A percentile compares a stretch with the other conserved stretches of the same genome.
Conservation (phyloP, 2,329 filamentous ascomycete species). For the Dryadomyces quercivorus region DNA sequence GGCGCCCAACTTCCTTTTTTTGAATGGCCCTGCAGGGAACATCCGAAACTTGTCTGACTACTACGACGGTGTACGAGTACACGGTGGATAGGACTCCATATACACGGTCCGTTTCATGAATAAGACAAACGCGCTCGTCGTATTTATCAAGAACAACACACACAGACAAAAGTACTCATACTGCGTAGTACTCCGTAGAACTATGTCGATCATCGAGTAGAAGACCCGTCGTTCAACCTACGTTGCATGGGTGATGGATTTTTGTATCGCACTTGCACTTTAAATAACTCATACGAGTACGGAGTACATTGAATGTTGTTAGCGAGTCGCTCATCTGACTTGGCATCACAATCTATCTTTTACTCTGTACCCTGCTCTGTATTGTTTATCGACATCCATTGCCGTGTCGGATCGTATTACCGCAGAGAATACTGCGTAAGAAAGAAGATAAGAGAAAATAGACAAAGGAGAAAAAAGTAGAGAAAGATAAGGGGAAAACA, state of each 20-base stretch:
- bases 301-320: not conserved
- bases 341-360: not conserved
- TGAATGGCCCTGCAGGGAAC: not conserved
- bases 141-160: not conserved
- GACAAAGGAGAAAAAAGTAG: not conserved
- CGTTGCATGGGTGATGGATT: not conserved
- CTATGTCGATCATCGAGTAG: not conserved
- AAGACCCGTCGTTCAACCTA: not conserved
- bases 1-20: not conserved
- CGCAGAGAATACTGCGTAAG: not conserved
- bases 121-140: not conserved
- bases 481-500: not conserved
- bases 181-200: too few relatives aligned
- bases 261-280: not conserved
- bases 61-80: not conserved
- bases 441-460: not conserved
- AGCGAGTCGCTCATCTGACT: too few relatives aligned
- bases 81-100: not conserved
- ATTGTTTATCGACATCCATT: not conserved
- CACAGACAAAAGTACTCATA: not conserved
- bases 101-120: not conserved
- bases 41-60: not conserved
- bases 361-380: not conserved
- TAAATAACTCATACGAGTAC: too few relatives aligned
- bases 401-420: not conserved